phyloP scores from a whole-genome alignment of 495 filamentous ascomycete species.

The Durotheca rogersii region DNA sequence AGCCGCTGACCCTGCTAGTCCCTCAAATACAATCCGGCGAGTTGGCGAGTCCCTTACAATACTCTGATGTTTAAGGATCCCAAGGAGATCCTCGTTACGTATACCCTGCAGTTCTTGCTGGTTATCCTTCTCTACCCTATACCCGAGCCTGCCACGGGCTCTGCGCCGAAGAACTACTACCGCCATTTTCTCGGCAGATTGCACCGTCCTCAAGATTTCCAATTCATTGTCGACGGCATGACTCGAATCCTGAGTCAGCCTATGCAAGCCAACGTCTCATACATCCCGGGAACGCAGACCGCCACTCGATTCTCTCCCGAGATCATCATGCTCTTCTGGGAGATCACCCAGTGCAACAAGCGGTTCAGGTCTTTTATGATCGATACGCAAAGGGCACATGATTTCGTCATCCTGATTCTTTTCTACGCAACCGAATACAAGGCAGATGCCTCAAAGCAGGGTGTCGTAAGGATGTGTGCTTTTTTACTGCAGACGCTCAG shows the following conservation, averaged over 20 bases:
- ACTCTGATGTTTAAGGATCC: slow-evolving; percentile 90
- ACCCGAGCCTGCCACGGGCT: slow-evolving; percentile 66
- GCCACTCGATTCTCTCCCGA: slow-evolving; percentile 88
- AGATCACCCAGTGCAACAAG: slow-evolving; percentile 96
- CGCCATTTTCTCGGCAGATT: slow-evolving; percentile 88
- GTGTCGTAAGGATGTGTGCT: slow-evolving; percentile 92
- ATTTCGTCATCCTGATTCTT: slow-evolving; percentile 86
- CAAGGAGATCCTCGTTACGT: slow-evolving; percentile 88
- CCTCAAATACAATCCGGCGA: slow-evolving; percentile 93
- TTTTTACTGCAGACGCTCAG: slow-evolving; percentile 96
- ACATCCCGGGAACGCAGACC: slow-evolving; percentile 83
- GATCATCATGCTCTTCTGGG: slow-evolving; percentile 98
- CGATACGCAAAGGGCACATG: slow-evolving; percentile 88
- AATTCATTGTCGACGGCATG: slow-evolving; percentile 96
- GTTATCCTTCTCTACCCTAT: slow-evolving; percentile 87
- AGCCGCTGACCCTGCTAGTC: slow-evolving; percentile 56
- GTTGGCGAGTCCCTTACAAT: slow-evolving; percentile 93
- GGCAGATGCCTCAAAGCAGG: slow-evolving; percentile 81
- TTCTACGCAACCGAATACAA: slow-evolving; percentile 92
- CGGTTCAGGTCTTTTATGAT: slow-evolving; percentile 96
- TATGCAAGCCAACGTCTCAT: slow-evolving; percentile 81
- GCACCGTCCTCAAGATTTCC: slow-evolving; percentile 94
- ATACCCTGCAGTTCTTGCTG: slow-evolving; percentile 88
- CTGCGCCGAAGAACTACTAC: slow-evolving; percentile 78
- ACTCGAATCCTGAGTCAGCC: slow-evolving; percentile 90